A percentile compares a stretch with the other conserved stretches of the same genome.
Conservation (phyloP, 1,284 basidiomycete genomes). For the Apiotrichum laibachii region DNA sequence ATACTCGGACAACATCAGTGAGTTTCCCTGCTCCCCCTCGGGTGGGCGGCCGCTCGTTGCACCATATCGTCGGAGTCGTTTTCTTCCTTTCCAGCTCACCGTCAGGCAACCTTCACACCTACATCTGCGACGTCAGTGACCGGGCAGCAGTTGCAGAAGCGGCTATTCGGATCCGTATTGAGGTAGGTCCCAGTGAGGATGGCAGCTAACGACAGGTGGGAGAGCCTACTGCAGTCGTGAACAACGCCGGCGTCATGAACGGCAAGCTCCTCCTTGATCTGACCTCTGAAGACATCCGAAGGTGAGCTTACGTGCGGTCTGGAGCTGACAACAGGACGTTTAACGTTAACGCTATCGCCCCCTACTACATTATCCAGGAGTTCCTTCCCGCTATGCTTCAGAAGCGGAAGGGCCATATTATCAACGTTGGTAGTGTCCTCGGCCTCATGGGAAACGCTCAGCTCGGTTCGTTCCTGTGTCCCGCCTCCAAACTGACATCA, state of each 20-base stretch:
- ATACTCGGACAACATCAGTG: background rate
- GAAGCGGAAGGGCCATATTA: slow-evolving; percentile 75
- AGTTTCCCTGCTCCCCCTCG: no score
- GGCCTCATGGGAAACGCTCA: slow-evolving; percentile 71
- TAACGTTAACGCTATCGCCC: slow-evolving; percentile 78
- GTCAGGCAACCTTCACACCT: slow-evolving; percentile 63
- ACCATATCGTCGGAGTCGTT: no score
- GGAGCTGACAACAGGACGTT: slow-evolving; percentile 65
- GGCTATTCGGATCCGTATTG: slow-evolving; percentile 67
- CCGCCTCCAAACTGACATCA: slow-evolving; percentile 38
- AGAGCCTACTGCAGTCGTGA: slow-evolving; percentile 82
- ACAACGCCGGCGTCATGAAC: slow-evolving; percentile 94
- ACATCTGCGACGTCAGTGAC: slow-evolving; percentile 84
- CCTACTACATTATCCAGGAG: slow-evolving; percentile 86
- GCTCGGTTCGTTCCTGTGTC: slow-evolving; percentile 62
- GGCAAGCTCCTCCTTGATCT: slow-evolving; percentile 82
- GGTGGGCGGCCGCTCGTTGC: no score
- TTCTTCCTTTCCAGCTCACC: background rate
- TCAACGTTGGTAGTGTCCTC: slow-evolving; percentile 77
- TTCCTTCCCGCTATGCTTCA: slow-evolving; percentile 87
- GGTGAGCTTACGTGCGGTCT: slow-evolving; percentile 57
- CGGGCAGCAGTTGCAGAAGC: slow-evolving; percentile 73
- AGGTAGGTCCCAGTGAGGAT: no score
- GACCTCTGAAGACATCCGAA: slow-evolving; percentile 68
- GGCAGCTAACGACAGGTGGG: no score